Evolutionary conservation across 257 asterid species (phyloP).

Genomic region (Petunia axillaris): DNA sequence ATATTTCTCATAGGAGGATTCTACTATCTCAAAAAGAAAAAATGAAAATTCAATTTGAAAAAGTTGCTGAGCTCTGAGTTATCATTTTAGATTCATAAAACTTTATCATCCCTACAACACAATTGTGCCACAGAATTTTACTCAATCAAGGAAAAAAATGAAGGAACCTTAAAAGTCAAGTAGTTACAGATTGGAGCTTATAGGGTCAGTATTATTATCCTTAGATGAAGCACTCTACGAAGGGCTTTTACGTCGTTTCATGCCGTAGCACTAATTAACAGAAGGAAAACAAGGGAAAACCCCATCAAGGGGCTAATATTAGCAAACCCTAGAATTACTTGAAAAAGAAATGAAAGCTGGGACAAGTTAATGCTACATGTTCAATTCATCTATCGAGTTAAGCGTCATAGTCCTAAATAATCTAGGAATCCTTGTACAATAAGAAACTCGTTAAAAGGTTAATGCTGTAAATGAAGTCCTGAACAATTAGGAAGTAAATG

Average conservation of each 20-base stretch:
- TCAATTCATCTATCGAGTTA: neutral
- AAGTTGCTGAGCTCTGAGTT: neutral
- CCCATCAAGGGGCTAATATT: neutral
- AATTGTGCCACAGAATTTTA: neutral
- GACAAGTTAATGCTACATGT: neutral
- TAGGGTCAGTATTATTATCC: neutral
- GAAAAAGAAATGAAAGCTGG: neutral
- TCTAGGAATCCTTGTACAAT: neutral
- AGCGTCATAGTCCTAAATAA: neutral
- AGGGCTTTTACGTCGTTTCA: constrained; percentile 7
- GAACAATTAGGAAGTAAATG: too few relatives aligned
- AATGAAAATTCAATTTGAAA: neutral
- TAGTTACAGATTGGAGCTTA: neutral
- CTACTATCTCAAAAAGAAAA: neutral
- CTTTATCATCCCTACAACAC: neutral
- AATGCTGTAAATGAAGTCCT: neutral
- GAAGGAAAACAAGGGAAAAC: neutral
- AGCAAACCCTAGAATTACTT: neutral
- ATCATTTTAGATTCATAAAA: neutral
- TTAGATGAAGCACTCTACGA: neutral
- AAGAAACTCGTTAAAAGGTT: neutral
- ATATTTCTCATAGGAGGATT: neutral
- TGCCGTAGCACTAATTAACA: neutral
- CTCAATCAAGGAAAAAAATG: neutral
- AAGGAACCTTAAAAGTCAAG: constrained; percentile 6